Percentiles rank a stretch among this genome's conserved stretches.
Conservation (phyloP, 1,284 basidiomycete species). For the Filobasidium uniguttulatum region DNA sequence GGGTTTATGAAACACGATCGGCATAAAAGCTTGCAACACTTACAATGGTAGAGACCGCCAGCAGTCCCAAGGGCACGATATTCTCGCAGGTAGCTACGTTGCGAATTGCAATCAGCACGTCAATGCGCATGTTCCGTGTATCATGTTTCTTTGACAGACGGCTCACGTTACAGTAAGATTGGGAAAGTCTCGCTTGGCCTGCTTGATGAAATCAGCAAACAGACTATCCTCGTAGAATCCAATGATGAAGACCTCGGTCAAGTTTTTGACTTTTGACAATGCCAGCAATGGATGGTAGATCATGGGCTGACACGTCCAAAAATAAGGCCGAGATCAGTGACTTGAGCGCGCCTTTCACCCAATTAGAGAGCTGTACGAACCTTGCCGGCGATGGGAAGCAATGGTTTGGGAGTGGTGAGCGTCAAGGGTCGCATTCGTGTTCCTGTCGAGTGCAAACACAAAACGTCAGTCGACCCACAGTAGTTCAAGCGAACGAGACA, state of each 20-base stretch:
- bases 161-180: conserved; percentile 37
- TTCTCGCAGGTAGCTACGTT: conserved; percentile 39
- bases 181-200: conserved; percentile 40
- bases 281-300: conserved; percentile 43
- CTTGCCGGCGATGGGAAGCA: conserved; percentile 40
- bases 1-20: too few relatives aligned
- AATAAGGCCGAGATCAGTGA: not conserved
- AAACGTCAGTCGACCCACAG: not conserved
- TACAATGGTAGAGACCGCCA: conserved; percentile 37
- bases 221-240: conserved; percentile 43
- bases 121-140: not conserved
- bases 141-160: not conserved
- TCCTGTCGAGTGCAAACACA: too few relatives aligned
- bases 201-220: conserved; percentile 40
- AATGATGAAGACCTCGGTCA: conserved; percentile 41
- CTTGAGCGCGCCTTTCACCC: too few relatives aligned
- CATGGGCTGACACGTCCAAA: conserved; percentile 29
- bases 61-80: conserved; percentile 42
- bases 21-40: conserved; percentile 12
- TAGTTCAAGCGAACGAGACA: not conserved
- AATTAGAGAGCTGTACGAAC: conserved; percentile 5
- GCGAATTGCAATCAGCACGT: not conserved
- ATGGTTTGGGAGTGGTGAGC: conserved; percentile 39
- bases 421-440: conserved; percentile 42
- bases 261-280: conserved; percentile 38